These are phyloP conservation scores for Trichoderma afroharzianum DNA, from an alignment of 2,329 filamentous ascomycete species.

Conservation along the genomic window DNA sequence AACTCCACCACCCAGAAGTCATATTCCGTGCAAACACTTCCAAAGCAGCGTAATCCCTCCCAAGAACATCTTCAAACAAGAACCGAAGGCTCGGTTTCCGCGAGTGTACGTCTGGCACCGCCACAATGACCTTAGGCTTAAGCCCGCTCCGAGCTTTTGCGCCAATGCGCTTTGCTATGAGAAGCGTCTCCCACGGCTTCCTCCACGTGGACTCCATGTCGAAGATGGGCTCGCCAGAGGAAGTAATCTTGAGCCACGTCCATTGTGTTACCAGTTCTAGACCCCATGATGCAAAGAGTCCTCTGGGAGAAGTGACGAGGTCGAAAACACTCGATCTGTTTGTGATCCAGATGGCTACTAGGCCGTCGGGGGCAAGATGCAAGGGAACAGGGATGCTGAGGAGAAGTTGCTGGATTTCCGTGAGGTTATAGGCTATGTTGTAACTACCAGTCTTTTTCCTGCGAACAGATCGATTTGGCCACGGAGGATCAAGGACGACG, in stretches of 20 bases:
- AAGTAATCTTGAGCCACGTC: slow-evolving; percentile 75
- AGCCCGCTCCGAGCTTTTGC: slow-evolving; percentile 22
- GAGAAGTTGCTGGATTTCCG: slow-evolving; percentile 50
- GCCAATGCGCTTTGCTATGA: slow-evolving; percentile 53
- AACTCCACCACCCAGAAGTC: slow-evolving; percentile 73
- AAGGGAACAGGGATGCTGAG: slow-evolving; percentile 52
- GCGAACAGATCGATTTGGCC: slow-evolving; percentile 73
- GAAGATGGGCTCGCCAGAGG: slow-evolving; percentile 60
- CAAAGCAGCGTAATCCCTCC: slow-evolving; percentile 51
- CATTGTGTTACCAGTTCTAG: slow-evolving; percentile 66
- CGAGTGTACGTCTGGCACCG: slow-evolving; percentile 73
- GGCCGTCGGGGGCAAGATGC: slow-evolving; percentile 49
- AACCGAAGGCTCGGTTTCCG: slow-evolving; percentile 69
- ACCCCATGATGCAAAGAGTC: slow-evolving; percentile 65
- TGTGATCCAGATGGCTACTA: slow-evolving; percentile 74
- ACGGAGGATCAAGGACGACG: slow-evolving; percentile 72
- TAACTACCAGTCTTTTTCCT: slow-evolving; percentile 50
- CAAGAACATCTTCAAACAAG: slow-evolving; percentile 56
- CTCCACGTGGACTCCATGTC: slow-evolving; percentile 59
- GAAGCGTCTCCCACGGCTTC: slow-evolving; percentile 72
- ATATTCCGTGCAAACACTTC: slow-evolving; percentile 75
- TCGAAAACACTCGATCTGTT: slow-evolving; percentile 62
- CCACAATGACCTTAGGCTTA: slow-evolving; percentile 56
- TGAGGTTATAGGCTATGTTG: slow-evolving; percentile 42
- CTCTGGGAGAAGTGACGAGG: slow-evolving; percentile 47